phyloP scores from a whole-genome alignment of 306 rosid species.

The Quercus parvula region DNA sequence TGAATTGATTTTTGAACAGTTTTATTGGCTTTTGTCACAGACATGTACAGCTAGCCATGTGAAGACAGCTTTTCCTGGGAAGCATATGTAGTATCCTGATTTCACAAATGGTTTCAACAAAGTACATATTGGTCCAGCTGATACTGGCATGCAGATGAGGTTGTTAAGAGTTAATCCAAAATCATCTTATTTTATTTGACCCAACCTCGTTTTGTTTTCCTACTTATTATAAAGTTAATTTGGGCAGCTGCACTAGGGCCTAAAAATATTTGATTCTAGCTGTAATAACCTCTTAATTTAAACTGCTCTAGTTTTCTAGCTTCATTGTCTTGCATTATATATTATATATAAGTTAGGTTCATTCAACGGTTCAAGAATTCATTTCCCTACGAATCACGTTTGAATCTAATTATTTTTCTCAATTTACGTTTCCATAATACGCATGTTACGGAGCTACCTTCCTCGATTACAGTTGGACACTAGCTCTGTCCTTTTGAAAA shows the following conservation, averaged over 20 bases:
- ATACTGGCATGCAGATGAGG: constrained; percentile 40
- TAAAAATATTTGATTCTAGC: not conserved
- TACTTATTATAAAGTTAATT: constrained; percentile 28
- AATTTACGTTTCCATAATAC: too few relatives aligned
- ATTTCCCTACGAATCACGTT: not conserved
- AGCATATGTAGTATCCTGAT: constrained; percentile 20
- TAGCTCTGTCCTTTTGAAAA: too few relatives aligned
- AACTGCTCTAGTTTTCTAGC: not conserved
- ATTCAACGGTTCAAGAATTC: not conserved
- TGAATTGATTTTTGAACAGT: not conserved
- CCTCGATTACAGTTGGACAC: too few relatives aligned
- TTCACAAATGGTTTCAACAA: constrained; percentile 21
- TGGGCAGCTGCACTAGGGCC: constrained; percentile 4
- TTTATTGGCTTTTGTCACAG: constrained; percentile 41
- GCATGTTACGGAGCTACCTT: too few relatives aligned
- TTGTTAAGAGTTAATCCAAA: constrained; percentile 37
- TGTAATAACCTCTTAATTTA: constrained; percentile 1
- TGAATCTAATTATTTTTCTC: not conserved
- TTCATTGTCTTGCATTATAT: not conserved
- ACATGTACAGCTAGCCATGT: constrained; percentile 63
- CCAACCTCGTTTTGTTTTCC: constrained; percentile 26
- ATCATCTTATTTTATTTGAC: constrained; percentile 29
- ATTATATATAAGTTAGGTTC: not conserved
- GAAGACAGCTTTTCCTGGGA: constrained; percentile 24
- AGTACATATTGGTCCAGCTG: constrained; percentile 68